These are phyloP conservation scores for Termitomyces sp. DNA, from an alignment of 768 basidiomycete genomes.

Conservation along the genomic window DNA sequence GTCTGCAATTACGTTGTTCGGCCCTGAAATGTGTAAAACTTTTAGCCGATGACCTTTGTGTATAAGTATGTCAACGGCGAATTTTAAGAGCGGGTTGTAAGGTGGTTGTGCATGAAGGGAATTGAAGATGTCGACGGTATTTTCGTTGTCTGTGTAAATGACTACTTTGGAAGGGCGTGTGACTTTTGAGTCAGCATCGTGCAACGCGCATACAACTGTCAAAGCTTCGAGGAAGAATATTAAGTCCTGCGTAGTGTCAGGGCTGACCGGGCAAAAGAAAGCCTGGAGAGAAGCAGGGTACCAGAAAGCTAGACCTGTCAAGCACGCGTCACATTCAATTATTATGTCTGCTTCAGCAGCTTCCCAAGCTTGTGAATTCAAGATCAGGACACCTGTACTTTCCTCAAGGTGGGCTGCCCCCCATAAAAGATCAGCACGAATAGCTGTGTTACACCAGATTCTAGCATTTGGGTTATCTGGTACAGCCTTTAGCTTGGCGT, in stretches of 20 bases:
- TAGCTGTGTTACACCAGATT: conserved; percentile 19
- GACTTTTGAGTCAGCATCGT: background rate
- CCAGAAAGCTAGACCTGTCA: conserved; percentile 16
- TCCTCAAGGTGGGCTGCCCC: conserved; percentile 14
- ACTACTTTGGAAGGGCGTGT: background rate
- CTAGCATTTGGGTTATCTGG: too few relatives aligned
- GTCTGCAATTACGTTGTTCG: too few relatives aligned
- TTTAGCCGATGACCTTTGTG: too few relatives aligned
- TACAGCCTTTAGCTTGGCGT: too few relatives aligned
- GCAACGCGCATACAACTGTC: too few relatives aligned
- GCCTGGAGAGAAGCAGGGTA: conserved; percentile 10
- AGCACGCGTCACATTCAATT: conserved; percentile 12
- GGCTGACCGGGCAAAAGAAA: conserved; percentile 3
- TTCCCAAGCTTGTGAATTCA: background rate
- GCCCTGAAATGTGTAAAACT: too few relatives aligned
- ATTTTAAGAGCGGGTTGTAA: too few relatives aligned
- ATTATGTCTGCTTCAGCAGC: background rate
- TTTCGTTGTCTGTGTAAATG: background rate
- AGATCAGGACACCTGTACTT: conserved; percentile 14
- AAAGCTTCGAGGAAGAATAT: background rate
- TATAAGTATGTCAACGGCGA: too few relatives aligned
- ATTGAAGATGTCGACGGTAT: background rate
- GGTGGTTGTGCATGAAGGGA: too few relatives aligned
- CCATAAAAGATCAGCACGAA: conserved; percentile 17
- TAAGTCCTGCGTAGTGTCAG: background rate